A percentile compares a stretch with the other conserved stretches of the same genome.
Evolutionary conservation across 495 filamentous ascomycete genomes (phyloP).

Genomic region (Daldinia childiae): DNA sequence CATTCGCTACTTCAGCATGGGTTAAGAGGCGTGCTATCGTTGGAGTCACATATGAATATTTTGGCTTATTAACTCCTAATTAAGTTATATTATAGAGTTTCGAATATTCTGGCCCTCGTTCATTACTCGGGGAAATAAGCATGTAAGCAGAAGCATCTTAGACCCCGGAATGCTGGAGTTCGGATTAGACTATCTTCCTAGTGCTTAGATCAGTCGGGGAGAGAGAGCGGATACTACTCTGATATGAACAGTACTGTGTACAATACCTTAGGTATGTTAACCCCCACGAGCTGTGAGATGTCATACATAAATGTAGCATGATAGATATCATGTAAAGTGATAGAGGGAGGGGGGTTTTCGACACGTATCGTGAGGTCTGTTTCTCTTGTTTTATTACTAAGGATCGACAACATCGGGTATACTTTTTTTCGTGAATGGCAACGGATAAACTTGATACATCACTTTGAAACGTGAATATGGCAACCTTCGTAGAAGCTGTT

Average conservation of each 20-base stretch:
- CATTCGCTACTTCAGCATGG: neutral
- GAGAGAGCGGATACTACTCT: neutral
- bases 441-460: neutral
- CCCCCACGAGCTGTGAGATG: slow-evolving; percentile 6
- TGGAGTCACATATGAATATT: neutral
- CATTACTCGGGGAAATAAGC: neutral
- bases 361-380: neutral
- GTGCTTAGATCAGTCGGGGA: neutral
- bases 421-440: neutral
- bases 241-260: neutral
- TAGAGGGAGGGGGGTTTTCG: neutral
- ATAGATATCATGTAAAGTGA: neutral
- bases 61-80: slow-evolving; percentile 18
- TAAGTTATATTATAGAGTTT: slow-evolving; percentile 8
- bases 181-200: slow-evolving; percentile 7
- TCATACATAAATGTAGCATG: neutral
- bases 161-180: slow-evolving; percentile 21
- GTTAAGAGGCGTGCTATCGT: neutral
- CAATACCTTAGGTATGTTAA: neutral
- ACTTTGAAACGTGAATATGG: neutral
- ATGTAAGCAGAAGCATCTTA: slow-evolving; percentile 3
- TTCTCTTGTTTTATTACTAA: neutral
- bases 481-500: neutral
- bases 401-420: neutral
- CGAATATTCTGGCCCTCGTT: neutral